A percentile compares a stretch with the other conserved stretches of the same genome.
These are phyloP conservation scores for Nothopassalora personata DNA, from an alignment of 2,329 filamentous ascomycete genomes.

Conservation along the genomic window DNA sequence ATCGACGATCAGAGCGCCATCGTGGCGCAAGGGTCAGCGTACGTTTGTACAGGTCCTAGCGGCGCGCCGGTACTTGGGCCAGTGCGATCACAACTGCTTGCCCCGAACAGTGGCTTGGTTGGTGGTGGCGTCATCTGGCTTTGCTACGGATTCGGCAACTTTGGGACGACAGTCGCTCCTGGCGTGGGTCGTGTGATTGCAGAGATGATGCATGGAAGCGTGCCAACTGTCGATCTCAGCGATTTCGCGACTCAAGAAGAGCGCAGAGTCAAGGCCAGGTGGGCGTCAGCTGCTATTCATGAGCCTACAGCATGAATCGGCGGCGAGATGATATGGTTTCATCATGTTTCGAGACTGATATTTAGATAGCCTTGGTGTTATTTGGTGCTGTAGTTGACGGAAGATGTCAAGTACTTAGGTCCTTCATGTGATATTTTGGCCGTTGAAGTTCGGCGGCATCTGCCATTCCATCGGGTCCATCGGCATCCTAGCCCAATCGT, in stretches of 20 bases:
- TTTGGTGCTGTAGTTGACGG: background rate
- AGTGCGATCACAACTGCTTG: conserved; percentile 3
- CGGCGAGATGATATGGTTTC: background rate
- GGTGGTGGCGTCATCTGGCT: conserved; percentile 13
- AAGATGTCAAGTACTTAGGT: background rate
- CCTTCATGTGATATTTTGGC: background rate
- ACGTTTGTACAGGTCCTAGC: conserved; percentile 9
- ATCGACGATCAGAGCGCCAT: background rate
- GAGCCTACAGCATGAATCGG: no score
- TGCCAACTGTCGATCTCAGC: background rate
- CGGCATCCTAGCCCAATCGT: conserved; percentile 21
- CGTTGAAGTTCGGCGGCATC: background rate
- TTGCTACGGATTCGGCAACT: conserved; percentile 22
- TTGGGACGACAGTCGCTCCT: conserved; percentile 21
- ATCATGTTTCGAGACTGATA: background rate
- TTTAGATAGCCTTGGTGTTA: background rate
- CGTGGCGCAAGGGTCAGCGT: background rate
- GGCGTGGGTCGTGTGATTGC: conserved; percentile 8
- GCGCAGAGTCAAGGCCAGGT: background rate
- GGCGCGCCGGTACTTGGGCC: conserved; percentile 16
- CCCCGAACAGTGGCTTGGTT: background rate
- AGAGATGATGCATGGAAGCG: background rate
- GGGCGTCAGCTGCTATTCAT: background rate
- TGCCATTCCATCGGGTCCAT: conserved; percentile 15
- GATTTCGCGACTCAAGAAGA: background rate